Base-by-base conservation (phyloP, 1,139 yeast species). In the Debaryomycetaceae sp. region DNA sequence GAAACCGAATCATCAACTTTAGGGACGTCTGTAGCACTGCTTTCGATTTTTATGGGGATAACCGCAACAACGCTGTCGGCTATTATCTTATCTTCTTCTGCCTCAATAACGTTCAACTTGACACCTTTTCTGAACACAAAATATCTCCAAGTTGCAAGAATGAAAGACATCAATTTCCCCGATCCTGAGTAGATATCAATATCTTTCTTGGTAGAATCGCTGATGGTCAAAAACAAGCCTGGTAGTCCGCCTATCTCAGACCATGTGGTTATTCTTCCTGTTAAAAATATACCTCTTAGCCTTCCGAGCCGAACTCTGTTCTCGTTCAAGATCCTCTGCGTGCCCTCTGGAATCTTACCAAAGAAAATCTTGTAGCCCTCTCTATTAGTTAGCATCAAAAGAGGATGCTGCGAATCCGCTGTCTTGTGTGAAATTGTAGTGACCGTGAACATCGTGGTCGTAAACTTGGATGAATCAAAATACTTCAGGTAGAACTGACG, bases 81-180 rank as follows among this genome's bases (percentile, higher is more conserved):
- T 40, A 75, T 72, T 2, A 67, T 52, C 5, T 63, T 58, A 4
- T 63, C 60, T 11, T 72, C 66, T 2, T 60, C 59, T 1, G 75
- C 58, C 20, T 75, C 69, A 5, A 65, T 63, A 7, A 80, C 66
- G n/a, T 63, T 66, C 44, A 89, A 62, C 38, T 77, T 73, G 41
- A 87, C 78, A 3, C 95, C 95, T 53, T 83, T 79, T 53, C 97
- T 77, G 61, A 87, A 89, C n/a, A 90, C 89, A 65, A 91, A 91
- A 50, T 82, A 82, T 52, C 97, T 74, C 97, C 97, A 90, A 0
- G 93, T 80, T 4, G 90, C 77, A 17, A 84, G 79, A 40, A 80
- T 72, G 62, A 80, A 85, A 38, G 76, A 70, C 33, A 76, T 55
- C 27, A 82, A 55, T 38, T 67, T 62, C 6, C 72, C 64, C 23